Evolutionary conservation across 345 rosid species (phyloP).

Genomic region (Eutrema japonicum): DNA sequence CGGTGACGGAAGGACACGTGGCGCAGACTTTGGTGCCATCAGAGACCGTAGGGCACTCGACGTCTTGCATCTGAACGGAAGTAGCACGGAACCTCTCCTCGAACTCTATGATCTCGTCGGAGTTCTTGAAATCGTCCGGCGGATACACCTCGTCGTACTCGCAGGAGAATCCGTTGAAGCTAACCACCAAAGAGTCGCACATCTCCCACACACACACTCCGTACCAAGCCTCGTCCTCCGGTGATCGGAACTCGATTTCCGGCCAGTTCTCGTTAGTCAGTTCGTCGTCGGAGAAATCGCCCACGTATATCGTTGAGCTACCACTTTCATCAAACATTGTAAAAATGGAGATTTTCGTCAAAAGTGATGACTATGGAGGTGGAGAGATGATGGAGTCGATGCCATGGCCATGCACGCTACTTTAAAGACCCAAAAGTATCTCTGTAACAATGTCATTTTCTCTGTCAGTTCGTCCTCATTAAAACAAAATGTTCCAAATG

Average conservation of each 20-base stretch:
- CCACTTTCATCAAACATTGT: constrained; percentile 2
- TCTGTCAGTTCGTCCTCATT: not conserved
- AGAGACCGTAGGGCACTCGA: not conserved
- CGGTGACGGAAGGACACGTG: constrained; percentile 34
- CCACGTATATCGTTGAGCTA: not conserved
- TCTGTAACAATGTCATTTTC: not conserved
- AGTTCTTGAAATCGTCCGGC: constrained; percentile 28
- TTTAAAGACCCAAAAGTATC: constrained; percentile 3
- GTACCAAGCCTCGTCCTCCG: constrained; percentile 44
- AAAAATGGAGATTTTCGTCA: not conserved
- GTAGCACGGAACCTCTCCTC: constrained; percentile 35
- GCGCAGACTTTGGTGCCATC: constrained; percentile 37
- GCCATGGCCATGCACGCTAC: not conserved
- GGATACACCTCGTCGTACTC: constrained; percentile 36
- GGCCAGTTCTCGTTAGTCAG: constrained; percentile 17
- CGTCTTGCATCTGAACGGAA: constrained; percentile 39
- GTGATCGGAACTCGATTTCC: constrained; percentile 39
- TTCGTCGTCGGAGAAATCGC: constrained; percentile 22
- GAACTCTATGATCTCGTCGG: constrained; percentile 25
- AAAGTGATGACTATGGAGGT: not conserved
- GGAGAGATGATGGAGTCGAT: constrained; percentile 1
- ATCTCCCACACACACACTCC: constrained; percentile 22
- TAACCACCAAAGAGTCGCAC: constrained; percentile 28
- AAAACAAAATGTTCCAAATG: not conserved
- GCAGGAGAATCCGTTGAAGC: constrained; percentile 33